Evolutionary conservation across 148 eudicot species (phyloP).

Genomic region (Talinum fruticosum): DNA sequence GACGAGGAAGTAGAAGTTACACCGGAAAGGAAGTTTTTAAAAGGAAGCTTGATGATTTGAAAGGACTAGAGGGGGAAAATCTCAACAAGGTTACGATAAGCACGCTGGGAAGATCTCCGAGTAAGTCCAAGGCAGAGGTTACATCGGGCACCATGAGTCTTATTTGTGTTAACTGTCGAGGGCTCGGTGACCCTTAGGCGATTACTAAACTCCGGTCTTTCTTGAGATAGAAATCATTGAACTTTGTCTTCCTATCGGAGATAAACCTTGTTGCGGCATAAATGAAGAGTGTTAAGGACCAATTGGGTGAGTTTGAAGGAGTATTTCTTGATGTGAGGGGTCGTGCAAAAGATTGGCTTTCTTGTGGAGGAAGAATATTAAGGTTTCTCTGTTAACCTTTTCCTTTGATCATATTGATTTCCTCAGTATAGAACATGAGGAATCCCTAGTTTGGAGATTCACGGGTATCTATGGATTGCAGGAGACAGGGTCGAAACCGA

Average conservation of each 20-base stretch:
- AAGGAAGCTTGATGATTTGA: too few species aligned
- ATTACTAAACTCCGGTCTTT: background rate
- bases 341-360: too few species aligned
- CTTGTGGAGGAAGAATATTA: too few species aligned
- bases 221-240: background rate
- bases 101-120: too few species aligned
- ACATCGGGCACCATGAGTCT: background rate
- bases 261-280: background rate
- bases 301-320: background rate
- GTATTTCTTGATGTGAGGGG: background rate
- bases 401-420: too few species aligned
- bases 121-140: background rate
- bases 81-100: too few species aligned
- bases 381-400: background rate
- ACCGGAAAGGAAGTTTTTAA: too few species aligned
- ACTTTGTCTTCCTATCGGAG: background rate
- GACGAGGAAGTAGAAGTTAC: too few species aligned
- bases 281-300: background rate
- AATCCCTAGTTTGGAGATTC: background rate
- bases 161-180: background rate
- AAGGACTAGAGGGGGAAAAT: too few species aligned
- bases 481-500: too few species aligned
- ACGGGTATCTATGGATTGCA: background rate
- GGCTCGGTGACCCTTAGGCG: background rate
- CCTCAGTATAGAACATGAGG: too few species aligned